A percentile compares a stretch with the other conserved stretches of the same genome.
These are phyloP conservation scores for Citrus cavaleriei DNA, from an alignment of 345 rosid genomes.

Conservation along the genomic window DNA sequence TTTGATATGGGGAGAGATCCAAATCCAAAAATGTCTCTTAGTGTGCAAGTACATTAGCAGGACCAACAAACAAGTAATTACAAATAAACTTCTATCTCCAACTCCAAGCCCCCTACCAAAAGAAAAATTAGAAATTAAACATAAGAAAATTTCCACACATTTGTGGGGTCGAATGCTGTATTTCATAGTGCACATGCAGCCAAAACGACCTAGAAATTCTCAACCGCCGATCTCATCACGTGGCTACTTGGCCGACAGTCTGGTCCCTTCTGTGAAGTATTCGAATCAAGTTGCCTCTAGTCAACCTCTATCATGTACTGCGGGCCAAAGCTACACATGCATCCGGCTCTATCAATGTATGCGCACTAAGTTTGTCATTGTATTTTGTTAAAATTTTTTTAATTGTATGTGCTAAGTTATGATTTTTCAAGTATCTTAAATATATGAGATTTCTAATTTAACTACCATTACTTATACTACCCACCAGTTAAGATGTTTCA, in stretches of 20 bases:
- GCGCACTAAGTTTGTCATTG: no score
- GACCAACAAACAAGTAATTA: neutral
- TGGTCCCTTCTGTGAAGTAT: neutral
- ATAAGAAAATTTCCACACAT: neutral
- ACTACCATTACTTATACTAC: no score
- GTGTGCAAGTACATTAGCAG: neutral
- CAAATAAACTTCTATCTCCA: neutral
- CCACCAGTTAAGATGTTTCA: no score
- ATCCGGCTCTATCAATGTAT: no score
- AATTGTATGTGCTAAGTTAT: no score
- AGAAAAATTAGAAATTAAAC: neutral
- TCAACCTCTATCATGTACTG: no score
- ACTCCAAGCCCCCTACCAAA: neutral
- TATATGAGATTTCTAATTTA: no score
- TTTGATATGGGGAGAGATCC: neutral
- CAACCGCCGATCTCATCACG: constrained; percentile 24
- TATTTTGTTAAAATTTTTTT: no score
- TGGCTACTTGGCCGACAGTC: constrained; percentile 24
- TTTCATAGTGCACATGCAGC: neutral
- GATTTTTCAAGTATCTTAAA: no score
- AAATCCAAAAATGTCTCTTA: neutral
- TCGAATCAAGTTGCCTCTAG: neutral
- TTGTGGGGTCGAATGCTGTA: neutral
- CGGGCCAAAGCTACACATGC: no score
- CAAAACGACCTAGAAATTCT: constrained; percentile 20